Percentiles rank a stretch among this genome's conserved stretches.
These are phyloP conservation scores for Fusarium mangiferae DNA, from an alignment of 2,329 filamentous ascomycete species.

Conservation along the genomic window DNA sequence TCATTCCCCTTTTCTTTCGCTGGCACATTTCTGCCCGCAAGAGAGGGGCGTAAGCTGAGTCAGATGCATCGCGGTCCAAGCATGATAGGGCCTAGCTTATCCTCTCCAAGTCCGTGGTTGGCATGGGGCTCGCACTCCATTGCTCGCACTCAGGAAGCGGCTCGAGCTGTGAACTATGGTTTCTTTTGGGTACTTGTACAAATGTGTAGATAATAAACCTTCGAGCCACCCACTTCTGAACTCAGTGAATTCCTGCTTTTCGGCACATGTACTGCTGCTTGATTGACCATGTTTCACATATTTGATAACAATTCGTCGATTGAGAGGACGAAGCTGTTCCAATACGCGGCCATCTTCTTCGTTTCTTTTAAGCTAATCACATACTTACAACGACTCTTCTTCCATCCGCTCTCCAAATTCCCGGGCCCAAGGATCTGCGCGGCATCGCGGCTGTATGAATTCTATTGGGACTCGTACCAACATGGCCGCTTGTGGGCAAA, in stretches of 20 bases:
- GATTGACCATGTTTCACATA: not conserved
- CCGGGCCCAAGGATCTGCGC: not conserved
- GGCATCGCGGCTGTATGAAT: not conserved
- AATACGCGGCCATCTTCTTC: not conserved
- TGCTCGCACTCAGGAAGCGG: not conserved
- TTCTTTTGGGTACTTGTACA: not conserved
- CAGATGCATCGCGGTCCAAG: not conserved
- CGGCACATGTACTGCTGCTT: too few species aligned
- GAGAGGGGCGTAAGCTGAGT: constrained; percentile 1
- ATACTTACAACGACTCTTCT: not conserved
- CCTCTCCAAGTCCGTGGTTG: not conserved
- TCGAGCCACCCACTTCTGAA: not conserved
- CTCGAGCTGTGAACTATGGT: not conserved
- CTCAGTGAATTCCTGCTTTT: not conserved
- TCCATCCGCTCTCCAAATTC: not conserved
- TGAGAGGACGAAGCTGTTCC: not conserved
- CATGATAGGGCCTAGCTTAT: not conserved
- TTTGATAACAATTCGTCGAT: not conserved
- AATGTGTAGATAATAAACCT: not conserved
- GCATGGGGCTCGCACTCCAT: not conserved
- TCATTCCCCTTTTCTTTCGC: not conserved
- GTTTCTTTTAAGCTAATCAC: not conserved
- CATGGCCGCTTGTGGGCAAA: not conserved
- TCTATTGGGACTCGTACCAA: constrained; percentile 1
- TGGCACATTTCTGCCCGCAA: not conserved